These are phyloP conservation scores for Eragrostis tef DNA, from an alignment of 202 grass and related monocot species.

Conservation along the genomic window DNA sequence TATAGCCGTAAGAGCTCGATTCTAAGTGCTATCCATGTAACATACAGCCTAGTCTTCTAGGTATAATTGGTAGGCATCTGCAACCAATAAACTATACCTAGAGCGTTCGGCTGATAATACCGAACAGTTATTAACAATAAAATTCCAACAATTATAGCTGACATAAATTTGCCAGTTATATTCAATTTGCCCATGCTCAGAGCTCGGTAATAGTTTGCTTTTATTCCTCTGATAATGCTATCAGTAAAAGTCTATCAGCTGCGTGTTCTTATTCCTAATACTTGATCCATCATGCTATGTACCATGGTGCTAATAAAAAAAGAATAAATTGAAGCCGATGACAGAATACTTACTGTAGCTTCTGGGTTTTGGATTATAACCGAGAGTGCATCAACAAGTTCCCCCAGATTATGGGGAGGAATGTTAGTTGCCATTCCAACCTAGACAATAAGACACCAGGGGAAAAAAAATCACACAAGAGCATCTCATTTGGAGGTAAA, in stretches of 20 bases:
- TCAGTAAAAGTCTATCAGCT: slow-evolving; percentile 16
- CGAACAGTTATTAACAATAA: slow-evolving; percentile 24
- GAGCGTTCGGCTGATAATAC: not conserved
- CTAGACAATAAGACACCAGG: slow-evolving; percentile 49
- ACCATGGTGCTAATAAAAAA: slow-evolving; percentile 30
- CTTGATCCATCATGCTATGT: slow-evolving; percentile 29
- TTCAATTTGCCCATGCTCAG: not conserved
- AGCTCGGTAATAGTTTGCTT: not conserved
- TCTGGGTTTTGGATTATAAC: slow-evolving; percentile 86
- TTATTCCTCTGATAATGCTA: slow-evolving; percentile 24
- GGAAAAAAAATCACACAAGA: slow-evolving; percentile 32
- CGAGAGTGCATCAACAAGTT: slow-evolving; percentile 94
- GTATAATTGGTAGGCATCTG: not conserved
- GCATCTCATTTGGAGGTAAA: slow-evolving; percentile 31
- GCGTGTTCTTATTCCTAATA: not conserved
- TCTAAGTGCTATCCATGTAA: slow-evolving; percentile 2
- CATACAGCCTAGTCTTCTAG: not conserved
- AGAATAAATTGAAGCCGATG: slow-evolving; percentile 9
- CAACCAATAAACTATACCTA: not conserved
- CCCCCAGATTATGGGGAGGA: slow-evolving; percentile 94
- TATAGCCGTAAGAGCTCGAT: slow-evolving; percentile 6
- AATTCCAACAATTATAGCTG: not conserved
- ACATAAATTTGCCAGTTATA: slow-evolving; percentile 17
- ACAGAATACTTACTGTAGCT: slow-evolving; percentile 73
- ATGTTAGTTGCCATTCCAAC: slow-evolving; percentile 99